Percentiles rank a stretch among this genome's conserved stretches.
Evolutionary conservation across 2,329 filamentous ascomycete species (phyloP).

Genomic region (Alternaria sp.): DNA sequence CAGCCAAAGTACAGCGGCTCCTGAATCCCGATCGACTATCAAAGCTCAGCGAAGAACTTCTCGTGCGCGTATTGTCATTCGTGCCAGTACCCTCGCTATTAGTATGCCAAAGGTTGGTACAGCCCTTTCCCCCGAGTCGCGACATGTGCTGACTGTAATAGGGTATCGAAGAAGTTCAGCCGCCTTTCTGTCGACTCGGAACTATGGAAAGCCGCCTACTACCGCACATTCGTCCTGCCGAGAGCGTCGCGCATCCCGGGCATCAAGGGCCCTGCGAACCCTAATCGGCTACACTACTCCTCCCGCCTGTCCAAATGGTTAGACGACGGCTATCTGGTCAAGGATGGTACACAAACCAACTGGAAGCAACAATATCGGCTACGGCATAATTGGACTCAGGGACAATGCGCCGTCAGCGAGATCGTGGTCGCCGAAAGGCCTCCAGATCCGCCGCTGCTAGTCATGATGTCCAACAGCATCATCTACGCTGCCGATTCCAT

Average conservation of each 20-base stretch:
- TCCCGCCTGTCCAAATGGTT: slow-evolving; percentile 68
- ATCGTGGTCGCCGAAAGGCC: slow-evolving; percentile 67
- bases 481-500: slow-evolving; percentile 77
- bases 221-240: slow-evolving; percentile 83
- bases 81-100: slow-evolving; percentile 75
- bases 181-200: slow-evolving; percentile 80
- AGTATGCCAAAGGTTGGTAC: slow-evolving; percentile 64
- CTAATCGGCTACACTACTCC: slow-evolving; percentile 58
- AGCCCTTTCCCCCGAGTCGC: background rate
- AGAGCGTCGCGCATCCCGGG: slow-evolving; percentile 79
- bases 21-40: slow-evolving; percentile 69
- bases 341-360: slow-evolving; percentile 63
- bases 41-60: slow-evolving; percentile 82
- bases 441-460: slow-evolving; percentile 69
- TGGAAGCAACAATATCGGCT: slow-evolving; percentile 93
- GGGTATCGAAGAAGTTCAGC: slow-evolving; percentile 78
- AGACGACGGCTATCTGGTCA: slow-evolving; percentile 66
- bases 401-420: slow-evolving; percentile 81
- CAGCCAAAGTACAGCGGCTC: slow-evolving; percentile 57
- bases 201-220: slow-evolving; percentile 91
- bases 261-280: slow-evolving; percentile 56
- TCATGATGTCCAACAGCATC: slow-evolving; percentile 78
- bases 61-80: slow-evolving; percentile 82
- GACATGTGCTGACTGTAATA: slow-evolving; percentile 37
- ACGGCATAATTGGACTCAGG: slow-evolving; percentile 88